phyloP scores from a whole-genome alignment of 495 filamentous ascomycete genomes.

The Penicillium simplicissimum region DNA sequence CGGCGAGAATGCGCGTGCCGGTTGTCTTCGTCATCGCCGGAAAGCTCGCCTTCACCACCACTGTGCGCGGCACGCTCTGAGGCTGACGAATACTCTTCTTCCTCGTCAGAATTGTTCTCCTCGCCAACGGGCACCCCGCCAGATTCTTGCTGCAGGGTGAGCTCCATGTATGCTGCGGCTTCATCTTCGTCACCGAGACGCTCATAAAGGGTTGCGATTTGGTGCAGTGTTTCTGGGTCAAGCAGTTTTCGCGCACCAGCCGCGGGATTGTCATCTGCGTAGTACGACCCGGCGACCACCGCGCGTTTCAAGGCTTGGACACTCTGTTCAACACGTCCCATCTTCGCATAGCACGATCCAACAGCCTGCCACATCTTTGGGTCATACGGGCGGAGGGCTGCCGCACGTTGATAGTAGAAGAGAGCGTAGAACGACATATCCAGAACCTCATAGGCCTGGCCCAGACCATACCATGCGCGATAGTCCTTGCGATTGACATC shows the following conservation, averaged over 20 bases:
- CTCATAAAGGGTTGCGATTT: slow-evolving; percentile 90
- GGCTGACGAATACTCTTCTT: slow-evolving; percentile 27
- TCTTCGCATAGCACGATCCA: slow-evolving; percentile 83
- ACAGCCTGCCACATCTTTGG: slow-evolving; percentile 99
- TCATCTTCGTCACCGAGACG: slow-evolving; percentile 71
- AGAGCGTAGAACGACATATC: slow-evolving; percentile 97
- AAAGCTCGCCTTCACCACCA: slow-evolving; percentile 44
- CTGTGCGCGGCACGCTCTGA: slow-evolving; percentile 25
- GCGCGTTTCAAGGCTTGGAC: slow-evolving; percentile 95
- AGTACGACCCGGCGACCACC: slow-evolving; percentile 78
- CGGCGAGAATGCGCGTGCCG: slow-evolving; percentile 15
- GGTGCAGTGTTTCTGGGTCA: slow-evolving; percentile 86
- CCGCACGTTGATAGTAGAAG: slow-evolving; percentile 97
- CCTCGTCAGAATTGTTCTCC: slow-evolving; percentile 36
- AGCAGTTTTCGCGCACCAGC: slow-evolving; percentile 55
- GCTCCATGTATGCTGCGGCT: slow-evolving; percentile 89
- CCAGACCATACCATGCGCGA: slow-evolving; percentile 96
- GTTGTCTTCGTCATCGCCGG: slow-evolving; percentile 44
- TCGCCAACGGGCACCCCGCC: slow-evolving; percentile 50
- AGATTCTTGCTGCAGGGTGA: slow-evolving; percentile 83
- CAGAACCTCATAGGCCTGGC: slow-evolving; percentile 95
- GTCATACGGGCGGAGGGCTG: slow-evolving; percentile 86
- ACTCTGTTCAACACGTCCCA: slow-evolving; percentile 77
- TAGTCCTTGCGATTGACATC: slow-evolving; percentile 97
- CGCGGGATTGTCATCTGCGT: slow-evolving; percentile 55